Percentiles rank a stretch among this genome's conserved stretches.
phyloP scores from a whole-genome alignment of 257 asterid species.

The Forsythia suspensa region DNA sequence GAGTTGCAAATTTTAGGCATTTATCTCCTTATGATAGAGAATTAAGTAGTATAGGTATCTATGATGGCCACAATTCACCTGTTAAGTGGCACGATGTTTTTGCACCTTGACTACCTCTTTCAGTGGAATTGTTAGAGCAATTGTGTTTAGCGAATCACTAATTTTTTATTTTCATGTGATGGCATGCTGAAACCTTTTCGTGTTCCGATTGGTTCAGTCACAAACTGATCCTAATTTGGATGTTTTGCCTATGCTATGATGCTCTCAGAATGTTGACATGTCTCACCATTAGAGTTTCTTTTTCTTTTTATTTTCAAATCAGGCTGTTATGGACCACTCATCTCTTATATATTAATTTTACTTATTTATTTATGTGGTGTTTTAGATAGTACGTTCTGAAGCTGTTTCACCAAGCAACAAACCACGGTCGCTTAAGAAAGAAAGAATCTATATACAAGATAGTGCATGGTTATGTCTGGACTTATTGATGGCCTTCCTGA shows the following conservation, averaged over 20 bases:
- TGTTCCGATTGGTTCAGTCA: slow-evolving; percentile 2
- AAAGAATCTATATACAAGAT: slow-evolving; percentile 25
- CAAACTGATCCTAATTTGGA: neutral
- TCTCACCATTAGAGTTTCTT: neutral
- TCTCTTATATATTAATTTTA: neutral
- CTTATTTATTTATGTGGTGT: slow-evolving; percentile 9
- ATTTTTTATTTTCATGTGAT: neutral
- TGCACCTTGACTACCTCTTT: neutral
- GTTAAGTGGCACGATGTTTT: neutral
- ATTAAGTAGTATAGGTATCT: neutral
- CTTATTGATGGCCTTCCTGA: slow-evolving; percentile 99
- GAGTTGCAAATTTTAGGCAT: neutral
- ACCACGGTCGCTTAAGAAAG: slow-evolving; percentile 9
- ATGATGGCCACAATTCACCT: neutral
- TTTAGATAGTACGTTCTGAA: slow-evolving; percentile 32
- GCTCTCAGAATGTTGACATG: neutral
- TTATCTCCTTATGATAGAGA: neutral
- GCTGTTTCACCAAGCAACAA: slow-evolving; percentile 24
- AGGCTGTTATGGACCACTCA: neutral
- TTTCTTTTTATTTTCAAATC: neutral
- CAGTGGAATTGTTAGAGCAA: neutral
- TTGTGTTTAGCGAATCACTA: neutral
- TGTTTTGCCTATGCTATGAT: neutral
- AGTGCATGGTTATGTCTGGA: slow-evolving; percentile 62
- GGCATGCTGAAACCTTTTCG: neutral